Evolutionary conservation across 768 basidiomycete genomes (phyloP), one percentile per base, ranked within the genome.

Genomic region (Cubamyces sp.): DNA sequence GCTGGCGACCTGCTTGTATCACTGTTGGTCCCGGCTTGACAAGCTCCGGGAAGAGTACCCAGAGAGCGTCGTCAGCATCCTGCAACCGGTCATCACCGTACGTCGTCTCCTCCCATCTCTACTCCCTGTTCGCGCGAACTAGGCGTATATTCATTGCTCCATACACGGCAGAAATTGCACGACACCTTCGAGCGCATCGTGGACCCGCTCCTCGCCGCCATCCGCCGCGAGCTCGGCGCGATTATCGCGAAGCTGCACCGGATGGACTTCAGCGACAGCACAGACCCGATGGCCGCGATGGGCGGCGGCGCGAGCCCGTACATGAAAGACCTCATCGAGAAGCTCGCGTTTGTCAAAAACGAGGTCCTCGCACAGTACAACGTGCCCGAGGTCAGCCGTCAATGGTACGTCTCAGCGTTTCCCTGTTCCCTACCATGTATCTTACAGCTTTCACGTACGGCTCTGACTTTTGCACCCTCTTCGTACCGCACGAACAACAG

Each of bases 251-350:
- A 90, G 54, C 79, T 99, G 28, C 96, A 98, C 74, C 85, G 90
- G 6, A 83, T 92, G 47, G 92, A 95, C 72, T 88, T 96, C 70
- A 83, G 84, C 52, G 90, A 88, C 74, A 77, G 84, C 9, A 74
- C 84, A 11, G 92, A 94, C 65, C 82, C 90, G 18, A 74, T 78
- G 59, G 70, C 77, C 1, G 79, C 74, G 1, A 77, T 78, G 66
- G 84, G 85, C 72, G 85, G 85, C 16, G 85, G 85, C 7, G 78
- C 90, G 5, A 96, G 92, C 74, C 74, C 87, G 15, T 98, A 98
- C 75, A 91, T 98, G 85, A 91, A 92, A 72, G 94, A 96, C 65
- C 79, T 99, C 57, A 84, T 87, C 8, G 96, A 97, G 60, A 97
- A 94, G 76, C 77, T 99, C 48, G 76, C 80, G 0, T 95, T 92